Evolutionary conservation across 1,284 basidiomycete genomes (phyloP).

Genomic region (Cerrena zonata): DNA sequence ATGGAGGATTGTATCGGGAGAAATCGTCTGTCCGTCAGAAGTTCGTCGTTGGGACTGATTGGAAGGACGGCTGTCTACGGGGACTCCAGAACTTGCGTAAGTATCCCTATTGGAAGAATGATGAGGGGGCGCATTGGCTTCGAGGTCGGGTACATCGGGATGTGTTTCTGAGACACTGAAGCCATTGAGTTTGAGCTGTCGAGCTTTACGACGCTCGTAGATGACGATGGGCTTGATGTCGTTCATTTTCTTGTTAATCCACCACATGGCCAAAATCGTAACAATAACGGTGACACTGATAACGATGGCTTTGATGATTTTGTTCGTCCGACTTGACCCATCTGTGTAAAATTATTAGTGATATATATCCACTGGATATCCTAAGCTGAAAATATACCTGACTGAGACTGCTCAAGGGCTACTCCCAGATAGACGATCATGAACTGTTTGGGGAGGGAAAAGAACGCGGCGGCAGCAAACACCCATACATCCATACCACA

Average conservation of each 20-base stretch:
- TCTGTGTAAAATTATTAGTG: conserved; percentile 10
- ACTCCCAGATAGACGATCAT: conserved; percentile 73
- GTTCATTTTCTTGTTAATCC: conserved; percentile 73
- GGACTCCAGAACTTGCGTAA: conserved; percentile 39
- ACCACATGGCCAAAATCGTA: conserved; percentile 79
- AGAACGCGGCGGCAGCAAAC: conserved; percentile 65
- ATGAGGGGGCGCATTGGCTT: conserved; percentile 10
- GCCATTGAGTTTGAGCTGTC: conserved; percentile 44
- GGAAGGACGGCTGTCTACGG: conserved; percentile 28
- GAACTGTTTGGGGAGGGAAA: conserved; percentile 76
- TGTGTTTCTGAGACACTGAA: conserved; percentile 27
- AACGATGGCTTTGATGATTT: conserved; percentile 60
- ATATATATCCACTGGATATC: background rate
- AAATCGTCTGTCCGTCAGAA: conserved; percentile 27
- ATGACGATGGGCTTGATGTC: conserved; percentile 70
- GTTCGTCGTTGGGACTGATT: conserved; percentile 34
- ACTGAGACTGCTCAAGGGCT: conserved; percentile 44
- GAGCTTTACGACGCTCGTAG: conserved; percentile 65
- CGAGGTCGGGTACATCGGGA: conserved; percentile 17
- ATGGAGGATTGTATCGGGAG: conserved; percentile 26
- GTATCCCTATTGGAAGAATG: conserved; percentile 31
- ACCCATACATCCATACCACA: conserved; percentile 72
- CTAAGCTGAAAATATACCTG: conserved; percentile 31
- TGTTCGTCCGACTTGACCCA: conserved; percentile 38
- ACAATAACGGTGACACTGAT: conserved; percentile 61